Evolutionary conservation across 2,329 filamentous ascomycete species (phyloP).

Genomic region (Myriosclerotinia duriaeana): DNA sequence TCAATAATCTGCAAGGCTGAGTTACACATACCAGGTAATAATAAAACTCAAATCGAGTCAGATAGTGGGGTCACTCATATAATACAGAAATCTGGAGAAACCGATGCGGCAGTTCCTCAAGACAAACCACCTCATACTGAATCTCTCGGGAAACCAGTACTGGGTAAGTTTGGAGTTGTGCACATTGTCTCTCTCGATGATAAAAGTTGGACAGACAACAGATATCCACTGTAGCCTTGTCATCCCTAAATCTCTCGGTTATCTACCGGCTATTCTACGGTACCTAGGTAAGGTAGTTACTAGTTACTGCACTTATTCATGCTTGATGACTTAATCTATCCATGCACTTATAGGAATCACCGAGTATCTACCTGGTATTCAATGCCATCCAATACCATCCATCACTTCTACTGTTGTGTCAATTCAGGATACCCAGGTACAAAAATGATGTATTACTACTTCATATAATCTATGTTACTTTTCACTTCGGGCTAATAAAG

Average conservation of each 20-base stretch:
- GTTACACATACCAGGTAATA: slow-evolving; percentile 4
- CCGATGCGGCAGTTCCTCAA: slow-evolving; percentile 2
- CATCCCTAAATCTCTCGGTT: slow-evolving; percentile 5
- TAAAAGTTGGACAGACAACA: slow-evolving; percentile 7
- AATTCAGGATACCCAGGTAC: background rate
- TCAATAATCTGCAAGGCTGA: slow-evolving; percentile 6
- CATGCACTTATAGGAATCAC: slow-evolving; percentile 1
- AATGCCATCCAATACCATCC: too few species aligned
- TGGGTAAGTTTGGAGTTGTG: background rate
- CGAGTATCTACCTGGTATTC: background rate
- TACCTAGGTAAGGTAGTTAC: too few species aligned
- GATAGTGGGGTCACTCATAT: background rate
- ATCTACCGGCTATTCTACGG: slow-evolving; percentile 14
- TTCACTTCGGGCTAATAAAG: background rate
- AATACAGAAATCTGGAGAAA: slow-evolving; percentile 6
- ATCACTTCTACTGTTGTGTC: background rate
- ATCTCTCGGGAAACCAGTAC: background rate
- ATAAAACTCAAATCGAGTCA: slow-evolving; percentile 1
- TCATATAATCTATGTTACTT: slow-evolving; percentile 4
- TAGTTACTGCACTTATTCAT: background rate
- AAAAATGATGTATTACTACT: background rate
- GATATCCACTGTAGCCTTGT: slow-evolving; percentile 15
- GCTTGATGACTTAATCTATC: background rate
- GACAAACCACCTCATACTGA: slow-evolving; percentile 1
- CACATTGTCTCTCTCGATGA: background rate